Evolutionary conservation across 2,329 filamentous ascomycete genomes (phyloP), one percentile per base, ranked within the genome.

Genomic region (Fusarium paranaense): DNA sequence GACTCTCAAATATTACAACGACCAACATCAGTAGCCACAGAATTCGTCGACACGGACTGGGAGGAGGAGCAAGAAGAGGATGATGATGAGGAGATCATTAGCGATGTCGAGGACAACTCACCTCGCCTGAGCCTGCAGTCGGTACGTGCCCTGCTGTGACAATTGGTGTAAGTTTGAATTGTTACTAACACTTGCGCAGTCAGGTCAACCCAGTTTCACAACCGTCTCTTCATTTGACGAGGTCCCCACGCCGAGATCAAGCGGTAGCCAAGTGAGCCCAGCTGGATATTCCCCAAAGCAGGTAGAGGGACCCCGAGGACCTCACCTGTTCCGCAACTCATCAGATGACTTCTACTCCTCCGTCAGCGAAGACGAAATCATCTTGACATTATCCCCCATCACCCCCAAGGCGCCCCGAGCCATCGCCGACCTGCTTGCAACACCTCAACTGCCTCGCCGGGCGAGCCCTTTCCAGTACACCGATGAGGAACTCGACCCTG

Each of bases 181-280:
- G 47, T 45, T 56, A 45, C 70, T 79, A 40, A 77, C 67, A 62
- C 8, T 32, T 64, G 14, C 76, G 77, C 79, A 95, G 93, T 88
- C 90, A 71, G 89, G 88, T 77, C 90, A 93, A 78, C 90, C 90
- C 69, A 97, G 94, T 85, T 91, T 95, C 80, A 96, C 94, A 4
- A 97, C 95, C 3, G 87, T 97, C 40, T 97, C 95, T 8, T 96
- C 94, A 2, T 95, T 93, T 78, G 95, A 97, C 79, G 95, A 97
- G 81, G 88, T 92, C 5, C 90, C 90, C 33, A 98, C 95, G 30
- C 95, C 95, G 20, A 89, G 90, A 71, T 93, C 93, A 54, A 89
- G 85, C 77, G 87, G 87, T 74, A 87, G 89, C 73, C 88, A 90
- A 70, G 87, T 87, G 71, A 86, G 87, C 32, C 94, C 90, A 60